A percentile compares a stretch with the other conserved stretches of the same genome.
Conservation (phyloP, 495 filamentous ascomycete species). For the Geoglossum glabrum region DNA sequence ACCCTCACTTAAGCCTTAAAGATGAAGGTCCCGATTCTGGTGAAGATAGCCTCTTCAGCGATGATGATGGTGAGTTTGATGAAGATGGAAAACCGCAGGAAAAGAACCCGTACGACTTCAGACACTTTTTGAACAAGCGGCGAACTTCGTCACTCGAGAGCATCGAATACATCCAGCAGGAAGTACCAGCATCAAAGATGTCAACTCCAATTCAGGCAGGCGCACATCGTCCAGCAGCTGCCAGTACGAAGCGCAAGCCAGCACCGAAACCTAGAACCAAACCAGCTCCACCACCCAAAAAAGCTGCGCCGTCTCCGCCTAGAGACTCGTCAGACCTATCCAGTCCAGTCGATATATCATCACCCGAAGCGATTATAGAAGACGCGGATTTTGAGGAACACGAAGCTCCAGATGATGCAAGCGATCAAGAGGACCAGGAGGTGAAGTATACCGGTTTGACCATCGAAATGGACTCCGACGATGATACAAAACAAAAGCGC, state of each 20-base stretch:
- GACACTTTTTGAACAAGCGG: constrained; percentile 5
- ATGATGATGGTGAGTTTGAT: constrained; percentile 7
- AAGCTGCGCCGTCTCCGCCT: not conserved
- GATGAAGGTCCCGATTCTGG: not conserved
- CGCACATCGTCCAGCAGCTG: not conserved
- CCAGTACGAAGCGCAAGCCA: not conserved
- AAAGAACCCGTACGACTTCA: constrained; percentile 8
- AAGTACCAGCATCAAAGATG: not conserved
- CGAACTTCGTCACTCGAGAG: not conserved
- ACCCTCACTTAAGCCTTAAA: constrained; percentile 5
- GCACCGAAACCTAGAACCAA: not conserved
- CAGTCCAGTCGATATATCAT: not conserved
- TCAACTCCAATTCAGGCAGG: not conserved
- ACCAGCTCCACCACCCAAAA: not conserved
- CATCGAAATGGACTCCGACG: constrained; percentile 6
- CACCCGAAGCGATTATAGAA: not conserved
- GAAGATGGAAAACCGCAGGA: constrained; percentile 1
- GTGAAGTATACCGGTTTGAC: not conserved
- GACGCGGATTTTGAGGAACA: not conserved
- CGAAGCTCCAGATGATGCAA: not conserved
- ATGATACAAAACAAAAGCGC: constrained; percentile 1
- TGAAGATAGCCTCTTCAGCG: constrained; percentile 8
- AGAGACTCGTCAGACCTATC: not conserved
- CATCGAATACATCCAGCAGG: not conserved
- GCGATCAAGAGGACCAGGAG: not conserved